Evolutionary conservation across 2,329 filamentous ascomycete species (phyloP), one percentile per base, ranked within the genome.

Genomic region (Proliferodiscus dingleyae): DNA sequence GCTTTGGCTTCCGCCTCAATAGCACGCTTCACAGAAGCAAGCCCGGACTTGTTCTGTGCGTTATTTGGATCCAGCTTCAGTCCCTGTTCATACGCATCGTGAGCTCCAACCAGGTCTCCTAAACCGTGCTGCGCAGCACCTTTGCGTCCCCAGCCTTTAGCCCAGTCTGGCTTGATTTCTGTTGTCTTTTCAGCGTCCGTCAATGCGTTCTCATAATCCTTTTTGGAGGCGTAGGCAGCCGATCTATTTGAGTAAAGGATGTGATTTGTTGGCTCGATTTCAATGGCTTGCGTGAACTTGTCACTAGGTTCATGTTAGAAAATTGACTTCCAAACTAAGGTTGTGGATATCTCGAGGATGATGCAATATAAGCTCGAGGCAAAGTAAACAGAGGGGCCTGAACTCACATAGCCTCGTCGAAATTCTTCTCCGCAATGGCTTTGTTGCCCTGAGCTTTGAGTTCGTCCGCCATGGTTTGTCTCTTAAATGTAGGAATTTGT

Each of bases 361-460:
- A 13, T n/a, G 11, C 21, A 37, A 21, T 39, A 24, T 21, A 23
- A n/a, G 16, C 42, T 26, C 19, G 29, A 24, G 36, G 5, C 37
- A 44, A 52, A 50, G 43, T 51, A 50, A 55, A 55, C 47, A 56
- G 46, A 53, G 39, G 44, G 45, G 51, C 34, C 39, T 44, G 30
- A 40, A 81, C 88, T 71, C 79, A 97, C 91, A 95, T 81, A 64
- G 93, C 93, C 68, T 91, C 89, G 63, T 89, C 79, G 68, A 95
- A 98, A 71, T 97, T 89, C 79, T 97, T 97, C 53, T 88, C 89
- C 56, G 89, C 85, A 70, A 98, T 98, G 70, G 94, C 90, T 77
- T 95, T 95, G 78, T 98, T 98, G 75, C 91, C 93, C 67, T 93
- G 85, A 63, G 90, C 89, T 77, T 98, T 98, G 63, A 98, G 81